These are phyloP conservation scores for Monosporascus sp. DNA, from an alignment of 2,329 filamentous ascomycete genomes.

Conservation along the genomic window DNA sequence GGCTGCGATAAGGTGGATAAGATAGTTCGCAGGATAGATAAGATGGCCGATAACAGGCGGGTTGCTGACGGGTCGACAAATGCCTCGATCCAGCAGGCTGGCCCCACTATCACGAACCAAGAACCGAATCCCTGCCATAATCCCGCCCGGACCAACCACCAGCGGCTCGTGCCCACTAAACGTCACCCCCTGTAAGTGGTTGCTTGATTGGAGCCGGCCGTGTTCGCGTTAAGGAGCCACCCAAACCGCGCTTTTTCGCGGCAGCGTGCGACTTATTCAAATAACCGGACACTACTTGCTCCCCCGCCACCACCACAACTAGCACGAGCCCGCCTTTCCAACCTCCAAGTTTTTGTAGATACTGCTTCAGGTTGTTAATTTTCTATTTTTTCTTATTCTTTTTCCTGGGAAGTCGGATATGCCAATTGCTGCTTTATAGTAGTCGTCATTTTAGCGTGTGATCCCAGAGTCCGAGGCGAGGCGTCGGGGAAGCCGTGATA, in stretches of 20 bases:
- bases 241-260: background rate
- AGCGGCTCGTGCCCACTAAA: background rate
- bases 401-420: background rate
- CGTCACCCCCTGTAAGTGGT: background rate
- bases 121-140: too few relatives aligned
- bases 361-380: background rate
- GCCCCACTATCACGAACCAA: background rate
- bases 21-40: background rate
- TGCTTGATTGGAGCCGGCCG: background rate
- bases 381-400: background rate
- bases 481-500: too few relatives aligned
- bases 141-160: background rate
- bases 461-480: background rate
- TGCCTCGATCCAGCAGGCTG: background rate
- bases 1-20: background rate
- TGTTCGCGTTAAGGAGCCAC: background rate
- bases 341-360: background rate
- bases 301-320: too few relatives aligned
- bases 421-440: background rate
- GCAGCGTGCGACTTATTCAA: background rate
- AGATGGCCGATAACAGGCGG: background rate
- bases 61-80: background rate
- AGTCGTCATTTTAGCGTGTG: background rate
- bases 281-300: too few relatives aligned
- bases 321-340: background rate